Conservation (phyloP, 192 early-diverging fungal genomes). For the Linnemannia zychae region DNA sequence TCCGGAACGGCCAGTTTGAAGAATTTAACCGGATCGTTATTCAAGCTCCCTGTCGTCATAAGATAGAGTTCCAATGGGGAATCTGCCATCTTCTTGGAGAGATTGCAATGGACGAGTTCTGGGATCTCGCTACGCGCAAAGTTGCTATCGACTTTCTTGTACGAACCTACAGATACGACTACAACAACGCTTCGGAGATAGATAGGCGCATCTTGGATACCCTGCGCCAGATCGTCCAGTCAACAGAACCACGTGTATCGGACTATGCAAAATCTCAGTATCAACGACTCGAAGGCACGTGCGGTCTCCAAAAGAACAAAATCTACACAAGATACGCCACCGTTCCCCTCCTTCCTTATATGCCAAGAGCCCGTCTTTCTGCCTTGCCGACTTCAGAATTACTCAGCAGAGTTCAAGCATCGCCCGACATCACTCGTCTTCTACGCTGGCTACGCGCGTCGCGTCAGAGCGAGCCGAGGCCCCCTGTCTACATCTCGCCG, state of each 20-base stretch:
- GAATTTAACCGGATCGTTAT: too few relatives aligned
- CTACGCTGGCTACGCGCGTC: too few relatives aligned
- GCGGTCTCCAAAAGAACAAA: background rate
- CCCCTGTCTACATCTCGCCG: background rate
- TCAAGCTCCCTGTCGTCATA: too few relatives aligned
- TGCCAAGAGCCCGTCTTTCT: too few relatives aligned
- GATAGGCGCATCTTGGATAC: background rate
- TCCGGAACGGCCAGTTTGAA: too few relatives aligned
- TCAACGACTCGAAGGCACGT: background rate
- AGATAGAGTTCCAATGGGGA: too few relatives aligned
- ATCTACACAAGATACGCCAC: background rate
- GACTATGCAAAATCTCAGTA: background rate
- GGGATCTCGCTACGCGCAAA: too few relatives aligned
- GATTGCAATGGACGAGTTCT: too few relatives aligned
- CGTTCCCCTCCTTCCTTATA: too few relatives aligned
- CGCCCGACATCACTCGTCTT: background rate
- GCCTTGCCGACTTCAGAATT: too few relatives aligned
- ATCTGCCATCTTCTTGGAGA: too few relatives aligned
- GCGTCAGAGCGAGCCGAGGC: background rate
- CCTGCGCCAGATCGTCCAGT: background rate
- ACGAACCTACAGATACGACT: background rate
- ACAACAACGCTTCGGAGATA: background rate
- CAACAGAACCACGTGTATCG: background rate
- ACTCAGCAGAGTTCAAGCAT: background rate
- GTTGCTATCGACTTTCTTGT: too few relatives aligned